A percentile compares a stretch with the other conserved stretches of the same genome.
These are phyloP conservation scores for Bryum argenteum DNA, from an alignment of 225 moss, liverwort and hornwort species.

Conservation along the genomic window DNA sequence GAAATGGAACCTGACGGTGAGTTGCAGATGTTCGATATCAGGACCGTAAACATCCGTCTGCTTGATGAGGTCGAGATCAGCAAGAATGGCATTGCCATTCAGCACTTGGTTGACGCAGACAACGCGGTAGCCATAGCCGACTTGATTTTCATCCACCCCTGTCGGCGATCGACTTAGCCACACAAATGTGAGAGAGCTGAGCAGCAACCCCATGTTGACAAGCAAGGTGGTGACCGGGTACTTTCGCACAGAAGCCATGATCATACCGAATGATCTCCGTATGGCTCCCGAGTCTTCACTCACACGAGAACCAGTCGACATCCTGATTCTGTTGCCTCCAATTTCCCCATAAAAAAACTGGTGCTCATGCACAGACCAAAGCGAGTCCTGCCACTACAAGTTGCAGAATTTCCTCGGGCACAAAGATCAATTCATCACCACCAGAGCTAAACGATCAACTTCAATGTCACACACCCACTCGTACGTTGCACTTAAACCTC, in stretches of 20 bases:
- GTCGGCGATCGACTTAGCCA: constrained; percentile 12
- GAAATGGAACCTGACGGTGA: constrained; percentile 57
- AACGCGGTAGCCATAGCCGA: constrained; percentile 61
- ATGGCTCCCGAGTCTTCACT: too few species aligned
- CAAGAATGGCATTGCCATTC: constrained; percentile 44
- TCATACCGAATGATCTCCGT: neutral
- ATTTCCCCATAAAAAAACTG: too few species aligned
- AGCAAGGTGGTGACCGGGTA: constrained; percentile 13
- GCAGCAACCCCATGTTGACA: constrained; percentile 25
- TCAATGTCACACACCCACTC: too few species aligned
- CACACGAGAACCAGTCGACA: neutral
- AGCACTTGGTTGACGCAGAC: constrained; percentile 46
- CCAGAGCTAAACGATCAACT: too few species aligned
- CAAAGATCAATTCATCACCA: too few species aligned
- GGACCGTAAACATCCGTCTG: constrained; percentile 43
- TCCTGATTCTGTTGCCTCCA: neutral
- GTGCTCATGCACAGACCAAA: too few species aligned
- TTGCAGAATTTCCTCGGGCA: too few species aligned
- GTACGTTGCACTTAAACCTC: too few species aligned
- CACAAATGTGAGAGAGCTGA: constrained; percentile 9
- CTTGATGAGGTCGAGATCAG: constrained; percentile 55
- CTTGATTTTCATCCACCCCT: constrained; percentile 40
- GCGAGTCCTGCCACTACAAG: too few species aligned
- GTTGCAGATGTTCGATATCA: constrained; percentile 51
- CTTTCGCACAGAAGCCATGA: constrained; percentile 20